phyloP scores from a whole-genome alignment of 2,329 filamentous ascomycete species.

The Fusarium sp. region DNA sequence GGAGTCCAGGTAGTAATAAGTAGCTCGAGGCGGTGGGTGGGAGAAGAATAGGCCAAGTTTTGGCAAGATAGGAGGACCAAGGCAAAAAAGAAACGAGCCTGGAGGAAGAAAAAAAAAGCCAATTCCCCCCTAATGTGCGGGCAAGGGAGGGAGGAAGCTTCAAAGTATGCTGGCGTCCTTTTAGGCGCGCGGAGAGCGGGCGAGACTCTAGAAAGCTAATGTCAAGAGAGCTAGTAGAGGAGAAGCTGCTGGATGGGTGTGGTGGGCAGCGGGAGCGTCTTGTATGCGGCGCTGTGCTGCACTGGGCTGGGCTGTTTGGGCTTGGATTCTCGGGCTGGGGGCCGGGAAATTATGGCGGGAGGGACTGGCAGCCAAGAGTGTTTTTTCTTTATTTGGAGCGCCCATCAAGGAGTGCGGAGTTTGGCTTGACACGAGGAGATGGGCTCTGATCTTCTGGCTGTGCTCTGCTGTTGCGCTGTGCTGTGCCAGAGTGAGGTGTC shows the following conservation, averaged over 20 bases:
- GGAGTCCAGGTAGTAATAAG: slow-evolving; percentile 45
- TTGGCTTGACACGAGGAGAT: slow-evolving; percentile 30
- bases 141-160: slow-evolving; percentile 30
- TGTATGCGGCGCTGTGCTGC: slow-evolving; percentile 32
- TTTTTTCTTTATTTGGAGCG: slow-evolving; percentile 41
- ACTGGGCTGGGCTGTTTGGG: slow-evolving; percentile 26
- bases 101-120: slow-evolving; percentile 21
- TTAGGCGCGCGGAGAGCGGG: slow-evolving; percentile 30
- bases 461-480: background rate
- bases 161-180: slow-evolving; percentile 37
- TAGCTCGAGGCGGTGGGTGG: slow-evolving; percentile 28
- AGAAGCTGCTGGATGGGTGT: slow-evolving; percentile 13
- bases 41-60: slow-evolving; percentile 25
- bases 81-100: slow-evolving; percentile 3
- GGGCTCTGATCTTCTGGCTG: slow-evolving; percentile 24
- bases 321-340: slow-evolving; percentile 39
- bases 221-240: slow-evolving; percentile 38
- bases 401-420: slow-evolving; percentile 7
- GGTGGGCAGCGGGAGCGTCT: slow-evolving; percentile 34
- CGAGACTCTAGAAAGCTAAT: slow-evolving; percentile 36
- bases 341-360: slow-evolving; percentile 46
- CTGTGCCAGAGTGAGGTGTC: slow-evolving; percentile 11
- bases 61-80: slow-evolving; percentile 12
- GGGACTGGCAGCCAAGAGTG: slow-evolving; percentile 37
- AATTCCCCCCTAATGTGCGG: slow-evolving; percentile 32